These are phyloP conservation scores for Microcos paniculata DNA, from an alignment of 345 rosid species.

Conservation along the genomic window DNA sequence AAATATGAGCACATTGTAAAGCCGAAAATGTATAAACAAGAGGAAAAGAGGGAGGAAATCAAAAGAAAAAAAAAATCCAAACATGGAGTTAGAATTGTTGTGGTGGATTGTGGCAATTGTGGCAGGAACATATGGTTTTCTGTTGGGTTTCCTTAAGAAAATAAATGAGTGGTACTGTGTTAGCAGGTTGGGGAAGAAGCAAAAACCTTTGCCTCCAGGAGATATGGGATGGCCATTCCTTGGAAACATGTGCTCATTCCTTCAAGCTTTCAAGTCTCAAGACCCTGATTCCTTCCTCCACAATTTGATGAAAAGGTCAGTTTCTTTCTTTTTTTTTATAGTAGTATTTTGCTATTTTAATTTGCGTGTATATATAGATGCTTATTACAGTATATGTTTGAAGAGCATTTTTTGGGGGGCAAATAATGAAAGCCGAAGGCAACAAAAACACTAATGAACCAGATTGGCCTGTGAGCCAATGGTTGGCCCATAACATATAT, in stretches of 20 bases:
- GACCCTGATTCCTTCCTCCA: conserved; percentile 43
- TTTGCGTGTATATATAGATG: background rate
- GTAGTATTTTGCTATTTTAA: no score
- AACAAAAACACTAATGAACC: no score
- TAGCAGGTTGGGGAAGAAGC: conserved; percentile 22
- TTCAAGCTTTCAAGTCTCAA: conserved; percentile 35
- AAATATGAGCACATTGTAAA: background rate
- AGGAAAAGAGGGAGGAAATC: background rate
- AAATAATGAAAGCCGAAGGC: no score
- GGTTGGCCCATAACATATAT: no score
- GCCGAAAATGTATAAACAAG: background rate
- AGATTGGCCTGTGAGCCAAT: no score
- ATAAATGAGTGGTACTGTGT: conserved; percentile 37
- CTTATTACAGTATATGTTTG: no score
- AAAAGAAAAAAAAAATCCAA: background rate
- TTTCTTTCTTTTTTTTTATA: background rate
- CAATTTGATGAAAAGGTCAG: conserved; percentile 29
- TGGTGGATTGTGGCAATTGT: conserved; percentile 2
- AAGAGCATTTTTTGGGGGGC: no score
- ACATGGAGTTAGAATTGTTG: conserved; percentile 10
- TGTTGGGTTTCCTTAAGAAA: conserved; percentile 15
- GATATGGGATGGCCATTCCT: conserved; percentile 45
- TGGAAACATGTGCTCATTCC: conserved; percentile 45
- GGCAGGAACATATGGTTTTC: conserved; percentile 4
- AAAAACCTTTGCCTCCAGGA: conserved; percentile 38